These are phyloP conservation scores for Aristolochia contorta DNA, from an alignment of 164 flowering plant genomes.

Conservation along the genomic window DNA sequence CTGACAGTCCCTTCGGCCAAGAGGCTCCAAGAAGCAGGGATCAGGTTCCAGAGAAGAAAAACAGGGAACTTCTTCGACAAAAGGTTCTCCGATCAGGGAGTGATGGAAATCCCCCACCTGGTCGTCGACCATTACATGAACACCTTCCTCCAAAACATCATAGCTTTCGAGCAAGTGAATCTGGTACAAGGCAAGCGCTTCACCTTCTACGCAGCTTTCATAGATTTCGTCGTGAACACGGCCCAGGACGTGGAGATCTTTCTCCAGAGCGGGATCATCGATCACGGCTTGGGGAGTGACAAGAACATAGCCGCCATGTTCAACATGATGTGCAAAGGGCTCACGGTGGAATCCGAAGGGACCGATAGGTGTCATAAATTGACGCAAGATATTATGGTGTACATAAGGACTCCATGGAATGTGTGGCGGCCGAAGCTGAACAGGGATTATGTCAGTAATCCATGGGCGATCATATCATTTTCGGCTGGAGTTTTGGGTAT, in stretches of 20 bases:
- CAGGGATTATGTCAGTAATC: slow-evolving; percentile 1
- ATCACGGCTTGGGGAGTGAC: neutral
- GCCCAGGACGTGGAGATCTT: neutral
- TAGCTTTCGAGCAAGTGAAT: slow-evolving; percentile 3
- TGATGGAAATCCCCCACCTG: slow-evolving; percentile 1
- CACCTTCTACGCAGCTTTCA: slow-evolving; percentile 2
- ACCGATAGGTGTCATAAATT: too few relatives aligned
- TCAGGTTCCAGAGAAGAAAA: neutral
- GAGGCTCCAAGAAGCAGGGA: neutral
- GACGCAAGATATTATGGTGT: too few relatives aligned
- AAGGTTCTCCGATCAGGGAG: neutral
- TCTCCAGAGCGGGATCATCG: neutral
- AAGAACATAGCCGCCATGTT: neutral
- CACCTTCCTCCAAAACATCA: neutral
- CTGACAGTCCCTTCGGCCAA: neutral
- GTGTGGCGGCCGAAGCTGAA: neutral
- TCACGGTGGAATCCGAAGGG: too few relatives aligned
- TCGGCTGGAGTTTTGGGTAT: too few relatives aligned
- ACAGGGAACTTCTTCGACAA: neutral
- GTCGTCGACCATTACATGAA: neutral
- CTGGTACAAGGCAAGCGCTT: neutral
- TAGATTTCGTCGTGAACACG: slow-evolving; percentile 1
- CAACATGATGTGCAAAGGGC: too few relatives aligned
- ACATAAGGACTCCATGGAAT: neutral
- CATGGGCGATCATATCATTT: slow-evolving; percentile 3